Conservation (phyloP, 2,329 filamentous ascomycete species). For the Colletotrichum lindemuthianum region DNA sequence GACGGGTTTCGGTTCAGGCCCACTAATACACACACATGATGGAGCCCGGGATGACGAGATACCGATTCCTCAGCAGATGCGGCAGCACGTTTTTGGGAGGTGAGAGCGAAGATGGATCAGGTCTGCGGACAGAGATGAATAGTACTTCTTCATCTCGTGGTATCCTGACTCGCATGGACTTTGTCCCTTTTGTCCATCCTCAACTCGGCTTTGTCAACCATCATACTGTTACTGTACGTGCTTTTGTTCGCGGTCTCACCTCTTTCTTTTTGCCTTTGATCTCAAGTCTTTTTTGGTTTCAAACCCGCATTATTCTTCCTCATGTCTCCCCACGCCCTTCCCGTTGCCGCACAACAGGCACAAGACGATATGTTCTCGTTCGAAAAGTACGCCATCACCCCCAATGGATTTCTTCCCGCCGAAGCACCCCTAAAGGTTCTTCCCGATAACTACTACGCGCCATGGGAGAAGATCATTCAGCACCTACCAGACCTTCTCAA, state of each 20-base stretch:
- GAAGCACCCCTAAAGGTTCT: conserved; percentile 73
- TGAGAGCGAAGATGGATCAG: neutral
- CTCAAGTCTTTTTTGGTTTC: conserved; percentile 40
- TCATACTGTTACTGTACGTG: neutral
- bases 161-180: conserved; percentile 17
- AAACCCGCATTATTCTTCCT: neutral
- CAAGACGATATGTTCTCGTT: conserved; percentile 38
- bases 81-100: neutral
- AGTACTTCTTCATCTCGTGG: conserved; percentile 23
- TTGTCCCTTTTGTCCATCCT: neutral
- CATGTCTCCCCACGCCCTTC: conserved; percentile 58
- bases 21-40: conserved; percentile 7
- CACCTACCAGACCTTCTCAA: conserved; percentile 76
- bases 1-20: conserved; percentile 30
- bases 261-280: conserved; percentile 39
- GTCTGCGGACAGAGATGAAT: neutral
- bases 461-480: conserved; percentile 79
- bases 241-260: neutral
- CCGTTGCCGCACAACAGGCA: conserved; percentile 26
- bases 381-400: conserved; percentile 50
- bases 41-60: conserved; percentile 4
- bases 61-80: neutral
- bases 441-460: conserved; percentile 77
- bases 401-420: conserved; percentile 81
- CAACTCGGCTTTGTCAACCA: neutral